Base-by-base conservation (phyloP, 1,284 basidiomycete species). In the Apiotrichum brassicae region DNA sequence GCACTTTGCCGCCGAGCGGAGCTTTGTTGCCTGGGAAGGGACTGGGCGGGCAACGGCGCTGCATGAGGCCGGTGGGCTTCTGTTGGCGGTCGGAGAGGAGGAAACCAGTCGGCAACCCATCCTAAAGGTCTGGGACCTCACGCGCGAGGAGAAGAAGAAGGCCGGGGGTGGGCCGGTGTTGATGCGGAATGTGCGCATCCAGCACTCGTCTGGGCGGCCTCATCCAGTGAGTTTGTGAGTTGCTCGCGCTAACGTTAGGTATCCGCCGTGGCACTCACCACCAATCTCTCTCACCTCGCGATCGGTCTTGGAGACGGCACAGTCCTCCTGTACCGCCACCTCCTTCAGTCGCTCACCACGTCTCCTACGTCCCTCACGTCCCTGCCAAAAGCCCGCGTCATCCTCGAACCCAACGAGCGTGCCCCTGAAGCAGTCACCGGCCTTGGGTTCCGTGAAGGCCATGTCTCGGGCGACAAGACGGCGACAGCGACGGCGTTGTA, bases 271-370 rank as follows among this genome's bases (percentile, higher is more conserved):
- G 86, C 92, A 0, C 76, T 93, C 23, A 87, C 92, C 0, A 75
- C 82, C 6, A 80, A 80, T n/a, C 78, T 97, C 1, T 82, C 86
- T 1, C 87, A 92, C 70, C 81, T 98, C 18, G 86, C 92, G 5
- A 80, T 97, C 35, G 94, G 91, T 8, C 79, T 97, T 11, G 91
- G 85, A 2, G 93, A 97, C 64, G 94, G 94, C n/a, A 88, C 88
- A 0, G 91, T 97, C 6, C 79, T 97, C 6, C 78, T 97, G 18
- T 92, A 92, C 66, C 83, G 89, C 4, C 87, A 95, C 61, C 78
- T 97, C 32, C 85, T 93, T 63, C 89, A 94, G 65, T 89, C 88
- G 0, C 77, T 93, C 20, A 80, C 83, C 12, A 82, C 84, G 0
- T 68, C 71, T 1, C 70, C 71, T 1, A 65, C 63, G 0, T 54